Conservation (phyloP, 2,329 filamentous ascomycete genomes). For the Lasiodiplodia sp. region DNA sequence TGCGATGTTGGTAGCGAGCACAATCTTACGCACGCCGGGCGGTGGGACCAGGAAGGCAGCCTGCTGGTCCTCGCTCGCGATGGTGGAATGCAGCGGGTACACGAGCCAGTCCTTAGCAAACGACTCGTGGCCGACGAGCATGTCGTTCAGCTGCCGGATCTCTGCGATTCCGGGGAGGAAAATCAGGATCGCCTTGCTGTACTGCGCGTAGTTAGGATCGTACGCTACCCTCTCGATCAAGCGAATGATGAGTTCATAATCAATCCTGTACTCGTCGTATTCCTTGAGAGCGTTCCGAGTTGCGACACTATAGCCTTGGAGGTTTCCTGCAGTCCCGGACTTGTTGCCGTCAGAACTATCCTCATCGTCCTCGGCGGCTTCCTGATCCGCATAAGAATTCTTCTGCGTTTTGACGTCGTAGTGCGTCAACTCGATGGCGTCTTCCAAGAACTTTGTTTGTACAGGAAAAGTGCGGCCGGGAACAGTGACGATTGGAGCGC, state of each 20-base stretch:
- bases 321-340: constrained; percentile 63
- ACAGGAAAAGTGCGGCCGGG: constrained; percentile 95
- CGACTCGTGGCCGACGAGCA: constrained; percentile 76
- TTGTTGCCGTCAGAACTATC: constrained; percentile 57
- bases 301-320: constrained; percentile 76
- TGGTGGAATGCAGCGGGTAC: constrained; percentile 90
- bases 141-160: constrained; percentile 86
- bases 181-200: constrained; percentile 90
- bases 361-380: constrained; percentile 53
- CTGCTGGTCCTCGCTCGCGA: constrained; percentile 96
- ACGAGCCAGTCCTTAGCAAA: constrained; percentile 84
- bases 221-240: constrained; percentile 79
- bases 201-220: constrained; percentile 69
- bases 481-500: constrained; percentile 86
- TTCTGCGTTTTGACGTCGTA: constrained; percentile 57
- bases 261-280: constrained; percentile 90
- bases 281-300: constrained; percentile 78
- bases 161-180: constrained; percentile 96
- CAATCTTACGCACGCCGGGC: constrained; percentile 84
- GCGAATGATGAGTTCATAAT: constrained; percentile 84
- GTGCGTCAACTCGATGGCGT: constrained; percentile 86
- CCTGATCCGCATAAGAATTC: constrained; percentile 51
- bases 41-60: constrained; percentile 88
- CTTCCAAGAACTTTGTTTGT: constrained; percentile 85
- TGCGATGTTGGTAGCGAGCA: constrained; percentile 96